Base-by-base conservation (phyloP, 2,329 filamentous ascomycete genomes). In the Tolypocladium tundrense region DNA sequence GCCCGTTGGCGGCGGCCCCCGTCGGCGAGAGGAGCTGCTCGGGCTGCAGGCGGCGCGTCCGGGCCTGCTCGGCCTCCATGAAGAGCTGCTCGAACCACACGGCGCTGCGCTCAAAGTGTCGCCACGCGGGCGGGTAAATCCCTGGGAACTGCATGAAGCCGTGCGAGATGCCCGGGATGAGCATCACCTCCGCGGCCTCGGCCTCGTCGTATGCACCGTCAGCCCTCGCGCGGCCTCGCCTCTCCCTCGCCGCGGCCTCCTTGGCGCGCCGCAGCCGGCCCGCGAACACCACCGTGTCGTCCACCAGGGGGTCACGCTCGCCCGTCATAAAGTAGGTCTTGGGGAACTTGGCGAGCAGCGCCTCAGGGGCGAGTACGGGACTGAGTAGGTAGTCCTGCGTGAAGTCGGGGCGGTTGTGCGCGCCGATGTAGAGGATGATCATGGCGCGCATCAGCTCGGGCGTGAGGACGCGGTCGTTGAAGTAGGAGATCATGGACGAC, bases 401-500 rank as follows among this genome's bases (percentile, higher is more conserved):
- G 71, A 99, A 97, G 69, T 97, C 91, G 0, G 94, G 94, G 1
- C 92, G 87, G 70, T 94, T 90, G 69, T 97, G 89, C 0, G 92
- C 91, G 0, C 94, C 94, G 57, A 99, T 89, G 70, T 99, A 99
- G 4, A 99, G 79, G 63, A 99, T 96, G 63, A 99, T 96, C 92
- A 99, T 97, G 62, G 92, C 91, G 39, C 94, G 88, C 88, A 97
- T 97, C 91, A 97, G 96, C 72, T 99, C 94, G 0, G 94, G 93
- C 0, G 91, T 93, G 16, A 99, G 80, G 35, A 99, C 89, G 35
- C 94, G 88, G 71, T 99, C 94, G 70, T 96, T 94, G 72, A 97
- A 96, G 73, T 97, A 97, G 0, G 93, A 97, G 41, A 99, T 95
- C 85, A 96, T 96, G n/a, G 88, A 93, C 0, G 91, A 92, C 69